Evolutionary conservation across 129 eudicot species (phyloP).

Genomic region (Flaveria ramosissima): DNA sequence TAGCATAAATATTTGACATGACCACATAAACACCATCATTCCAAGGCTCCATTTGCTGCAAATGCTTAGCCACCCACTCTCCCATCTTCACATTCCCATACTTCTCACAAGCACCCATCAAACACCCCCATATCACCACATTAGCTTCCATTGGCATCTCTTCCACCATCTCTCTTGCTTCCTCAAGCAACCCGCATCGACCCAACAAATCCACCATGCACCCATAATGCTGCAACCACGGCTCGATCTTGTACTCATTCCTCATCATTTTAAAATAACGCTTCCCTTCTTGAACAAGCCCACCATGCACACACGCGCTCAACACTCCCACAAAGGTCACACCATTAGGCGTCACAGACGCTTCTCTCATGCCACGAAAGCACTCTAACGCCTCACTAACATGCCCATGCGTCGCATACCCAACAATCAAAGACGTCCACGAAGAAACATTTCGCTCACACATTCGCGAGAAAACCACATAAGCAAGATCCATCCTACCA

Average conservation of each 20-base stretch:
- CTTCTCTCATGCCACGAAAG: slow-evolving; percentile 61
- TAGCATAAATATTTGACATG: slow-evolving; percentile 87
- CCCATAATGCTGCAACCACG: slow-evolving; percentile 72
- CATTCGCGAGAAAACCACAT: slow-evolving; percentile 58
- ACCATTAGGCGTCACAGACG: slow-evolving; percentile 59
- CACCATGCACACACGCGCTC: slow-evolving; percentile 92
- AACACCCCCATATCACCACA: slow-evolving; percentile 83
- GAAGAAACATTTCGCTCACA: slow-evolving; percentile 70
- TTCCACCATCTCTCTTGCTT: slow-evolving; percentile 71
- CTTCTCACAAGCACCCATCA: slow-evolving; percentile 94
- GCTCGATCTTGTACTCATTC: slow-evolving; percentile 48
- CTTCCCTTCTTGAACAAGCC: slow-evolving; percentile 66
- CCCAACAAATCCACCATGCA: slow-evolving; percentile 95
- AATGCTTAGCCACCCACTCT: slow-evolving; percentile 71
- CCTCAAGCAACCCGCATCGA: slow-evolving; percentile 73
- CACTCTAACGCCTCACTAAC: slow-evolving; percentile 55
- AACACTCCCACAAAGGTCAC: slow-evolving; percentile 85
- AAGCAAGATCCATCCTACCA: slow-evolving; percentile 83
- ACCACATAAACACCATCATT: slow-evolving; percentile 87
- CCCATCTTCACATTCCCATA: slow-evolving; percentile 79
- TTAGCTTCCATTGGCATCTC: slow-evolving; percentile 82
- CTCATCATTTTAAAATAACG: slow-evolving; percentile 65
- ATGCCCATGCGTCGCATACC: slow-evolving; percentile 76
- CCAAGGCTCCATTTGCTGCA: slow-evolving; percentile 78
- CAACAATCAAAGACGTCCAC: slow-evolving; percentile 88